phyloP scores from a whole-genome alignment of 2,329 filamentous ascomycete genomes.

The Neofusicoccum sp. region DNA sequence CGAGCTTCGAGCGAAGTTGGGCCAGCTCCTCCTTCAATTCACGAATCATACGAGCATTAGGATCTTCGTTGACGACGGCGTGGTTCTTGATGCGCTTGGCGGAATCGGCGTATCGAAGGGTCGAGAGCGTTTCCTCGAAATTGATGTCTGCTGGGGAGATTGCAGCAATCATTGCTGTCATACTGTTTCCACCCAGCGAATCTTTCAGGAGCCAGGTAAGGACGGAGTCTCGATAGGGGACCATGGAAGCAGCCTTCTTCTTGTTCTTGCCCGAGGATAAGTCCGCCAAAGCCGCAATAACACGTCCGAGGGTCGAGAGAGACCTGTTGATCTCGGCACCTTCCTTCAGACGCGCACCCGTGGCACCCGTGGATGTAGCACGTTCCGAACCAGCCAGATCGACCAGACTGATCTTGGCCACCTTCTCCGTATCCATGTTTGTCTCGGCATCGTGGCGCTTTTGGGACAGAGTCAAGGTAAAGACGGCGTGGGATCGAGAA shows the following conservation, averaged over 20 bases:
- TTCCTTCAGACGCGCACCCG: conserved; percentile 90
- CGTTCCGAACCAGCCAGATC: conserved; percentile 97
- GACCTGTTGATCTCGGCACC: conserved; percentile 98
- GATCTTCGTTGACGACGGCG: conserved; percentile 97
- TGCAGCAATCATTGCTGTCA: conserved; percentile 99
- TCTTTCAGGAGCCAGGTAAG: conserved; percentile 97
- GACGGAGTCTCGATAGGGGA: conserved; percentile 95
- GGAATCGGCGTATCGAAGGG: conserved; percentile 91
- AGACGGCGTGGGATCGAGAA: conserved; percentile 96
- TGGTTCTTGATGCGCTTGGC: conserved; percentile 99
- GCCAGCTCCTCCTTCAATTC: conserved; percentile 94
- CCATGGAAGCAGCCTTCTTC: conserved; percentile 75
- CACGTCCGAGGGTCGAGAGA: conserved; percentile 90
- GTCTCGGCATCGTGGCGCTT: conserved; percentile 89
- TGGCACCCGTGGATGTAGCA: conserved; percentile 95
- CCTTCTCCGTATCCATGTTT: conserved; percentile 96
- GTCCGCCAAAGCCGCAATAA: conserved; percentile 93
- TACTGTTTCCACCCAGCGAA: conserved; percentile 94
- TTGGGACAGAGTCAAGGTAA: conserved; percentile 92
- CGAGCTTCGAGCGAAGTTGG: conserved; percentile 79
- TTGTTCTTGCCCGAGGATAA: conserved; percentile 78
- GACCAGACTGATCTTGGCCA: conserved; percentile 95
- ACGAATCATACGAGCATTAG: conserved; percentile 97
- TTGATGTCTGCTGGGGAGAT: conserved; percentile 99
- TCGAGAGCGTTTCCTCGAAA: conserved; percentile 95